Evolutionary conservation across 2,329 filamentous ascomycete genomes (phyloP), one percentile per base, ranked within the genome.

Genomic region (Fusarium lyarnte): DNA sequence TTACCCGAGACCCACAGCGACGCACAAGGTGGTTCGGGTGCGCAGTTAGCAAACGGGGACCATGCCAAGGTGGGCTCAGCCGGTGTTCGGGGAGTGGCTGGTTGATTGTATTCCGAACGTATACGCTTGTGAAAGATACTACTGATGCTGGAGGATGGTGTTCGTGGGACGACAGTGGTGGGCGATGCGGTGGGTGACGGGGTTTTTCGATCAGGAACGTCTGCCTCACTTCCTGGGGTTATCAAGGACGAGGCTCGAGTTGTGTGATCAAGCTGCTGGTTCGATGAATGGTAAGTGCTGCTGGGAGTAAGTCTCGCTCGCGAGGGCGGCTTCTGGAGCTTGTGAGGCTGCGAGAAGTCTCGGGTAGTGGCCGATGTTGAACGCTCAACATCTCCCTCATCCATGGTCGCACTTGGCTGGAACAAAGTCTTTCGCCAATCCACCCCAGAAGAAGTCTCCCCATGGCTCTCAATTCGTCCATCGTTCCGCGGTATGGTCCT

Each of bases 91-190:
- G 75, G 75, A 13, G 70, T 70, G 43, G 58, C 58, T 42, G 67
- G 67, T 8, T 49, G 63, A 3, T 61, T 58, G 31, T 74, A 38
- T 10, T 77, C 77, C 36, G 73, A 69, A 41, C 71, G 73, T 29
- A 67, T 66, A 38, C 74, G 73, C 39, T 74, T 79, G 25, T 77
- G 77, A 45, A 80, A 76, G 12, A 80, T 57, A 31, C 60, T 71
- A 8, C 75, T 58, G 17, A 80, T 68, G 3, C 73, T 47, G 2
- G 78, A 75, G 16, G 76, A 71, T 23, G 78, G 74, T n/a, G 71
- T 76, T 41, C 69, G 69, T 31, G 49, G 55, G 21, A 61, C 38
- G 13, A 41, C 46, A 16, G 49, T 51, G 25, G 54, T 66, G 8
- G 49, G 58, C 12, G 51, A 52, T 36, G 59, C 33, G 8, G 64